phyloP scores from a whole-genome alignment of 2,329 filamentous ascomycete genomes.

The Hypoxylon sp. region DNA sequence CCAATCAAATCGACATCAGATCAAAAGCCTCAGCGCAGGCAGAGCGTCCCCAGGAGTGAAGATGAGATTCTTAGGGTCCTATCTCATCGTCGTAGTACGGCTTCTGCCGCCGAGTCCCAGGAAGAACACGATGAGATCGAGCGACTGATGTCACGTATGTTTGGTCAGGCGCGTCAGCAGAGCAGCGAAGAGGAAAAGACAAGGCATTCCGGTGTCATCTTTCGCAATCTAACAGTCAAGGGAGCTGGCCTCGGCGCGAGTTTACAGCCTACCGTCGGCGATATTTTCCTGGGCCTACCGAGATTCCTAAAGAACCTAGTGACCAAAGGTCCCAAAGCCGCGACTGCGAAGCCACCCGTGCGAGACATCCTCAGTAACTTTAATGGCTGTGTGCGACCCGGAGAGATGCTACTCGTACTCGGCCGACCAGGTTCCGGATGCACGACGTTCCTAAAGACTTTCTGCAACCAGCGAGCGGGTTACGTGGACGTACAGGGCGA shows the following conservation, averaged over 20 bases:
- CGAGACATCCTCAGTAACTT: conserved; percentile 62
- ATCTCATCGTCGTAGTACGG: conserved; percentile 61
- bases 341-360: conserved; percentile 53
- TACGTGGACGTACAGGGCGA: conserved; percentile 74
- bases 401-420: conserved; percentile 63
- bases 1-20: conserved; percentile 47
- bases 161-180: conserved; percentile 72
- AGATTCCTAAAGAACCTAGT: conserved; percentile 44
- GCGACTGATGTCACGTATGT: conserved; percentile 76
- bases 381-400: conserved; percentile 56
- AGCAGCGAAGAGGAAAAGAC: conserved; percentile 78
- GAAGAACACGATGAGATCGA: conserved; percentile 67
- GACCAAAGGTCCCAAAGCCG: conserved; percentile 48
- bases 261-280: conserved; percentile 57
- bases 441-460: conserved; percentile 64
- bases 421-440: conserved; percentile 64
- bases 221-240: conserved; percentile 76
- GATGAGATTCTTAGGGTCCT: conserved; percentile 64
- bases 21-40: conserved; percentile 40
- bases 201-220: conserved; percentile 75
- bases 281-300: conserved; percentile 52
- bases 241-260: conserved; percentile 75
- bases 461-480: conserved; percentile 75
- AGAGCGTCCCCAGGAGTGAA: conserved; percentile 55
- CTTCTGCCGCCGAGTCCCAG: conserved; percentile 44